Percentiles rank a stretch among this genome's conserved stretches.
Conservation (phyloP, 345 rosid species). For the Luvunga scandens region DNA sequence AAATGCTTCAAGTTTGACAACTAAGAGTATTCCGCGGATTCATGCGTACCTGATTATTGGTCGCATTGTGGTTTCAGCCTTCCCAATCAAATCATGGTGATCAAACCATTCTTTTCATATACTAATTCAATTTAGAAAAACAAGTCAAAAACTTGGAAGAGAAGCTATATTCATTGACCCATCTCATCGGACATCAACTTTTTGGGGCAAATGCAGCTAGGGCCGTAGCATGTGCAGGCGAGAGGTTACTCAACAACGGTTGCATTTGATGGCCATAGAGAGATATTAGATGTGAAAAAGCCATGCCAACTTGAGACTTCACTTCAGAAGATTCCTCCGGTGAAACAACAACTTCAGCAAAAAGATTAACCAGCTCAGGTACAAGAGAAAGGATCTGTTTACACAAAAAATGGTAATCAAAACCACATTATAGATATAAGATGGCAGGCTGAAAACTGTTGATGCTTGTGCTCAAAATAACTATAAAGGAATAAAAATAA, state of each 20-base stretch:
- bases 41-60: slow-evolving; percentile 13
- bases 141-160: not conserved
- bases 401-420: not conserved
- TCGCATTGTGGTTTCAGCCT: slow-evolving; percentile 2
- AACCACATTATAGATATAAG: not conserved
- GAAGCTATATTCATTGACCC: not conserved
- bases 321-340: slow-evolving; percentile 81
- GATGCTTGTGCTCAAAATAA: not conserved
- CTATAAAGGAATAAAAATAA: not conserved
- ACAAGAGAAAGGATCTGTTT: slow-evolving; percentile 73
- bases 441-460: no score
- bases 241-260: slow-evolving; percentile 61
- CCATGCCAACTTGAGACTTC: slow-evolving; percentile 79
- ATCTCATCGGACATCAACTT: slow-evolving; percentile 33
- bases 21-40: not conserved
- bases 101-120: slow-evolving; percentile 2
- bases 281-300: slow-evolving; percentile 76
- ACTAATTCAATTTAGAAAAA: slow-evolving; percentile 6
- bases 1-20: not conserved
- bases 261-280: slow-evolving; percentile 90
- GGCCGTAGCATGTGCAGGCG: slow-evolving; percentile 82
- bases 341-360: slow-evolving; percentile 86
- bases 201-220: slow-evolving; percentile 69
- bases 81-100: not conserved
- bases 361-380: slow-evolving; percentile 81